Evolutionary conservation across 2,329 filamentous ascomycete genomes (phyloP), one percentile per base, ranked within the genome.

Genomic region (Cordyceps farinosa): DNA sequence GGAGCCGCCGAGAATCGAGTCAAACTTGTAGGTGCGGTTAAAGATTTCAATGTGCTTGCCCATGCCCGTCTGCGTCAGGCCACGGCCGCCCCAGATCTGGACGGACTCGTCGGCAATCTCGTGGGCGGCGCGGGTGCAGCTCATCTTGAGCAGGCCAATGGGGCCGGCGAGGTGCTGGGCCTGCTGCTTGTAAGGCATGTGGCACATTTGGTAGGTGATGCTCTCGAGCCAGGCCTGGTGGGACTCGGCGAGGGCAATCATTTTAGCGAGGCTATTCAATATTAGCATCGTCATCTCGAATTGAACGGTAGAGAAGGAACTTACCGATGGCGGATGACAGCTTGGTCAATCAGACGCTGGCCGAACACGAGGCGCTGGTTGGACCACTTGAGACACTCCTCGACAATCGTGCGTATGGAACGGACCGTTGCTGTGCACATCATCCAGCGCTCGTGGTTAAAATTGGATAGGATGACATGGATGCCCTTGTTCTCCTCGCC

Each of bases 401-500:
- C 91, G 13, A 91, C 87, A 15, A 94, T 84, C 1, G 83, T 83
- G 66, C 90, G 84, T 61, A 82, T 86, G 75, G 84, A 81, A 57
- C 90, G 87, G 65, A 88, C 82, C 3, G 87, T 85, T 57, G 78
- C 86, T 68, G 85, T 87, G 63, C 81, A 80, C 89, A 93, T 91
- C 77, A 84, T 88, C 83, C 89, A 92, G 38, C 90, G 84, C 78
- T 92, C 90, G 77, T 95, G 90, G 81, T 95, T 95, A 79, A 96
- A 96, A 78, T 96, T 96, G 77, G 84, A 87, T 72, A 95, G 79
- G 71, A 96, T 91, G 36, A 95, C 90, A 66, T 88, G 84, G 71
- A 96, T 93, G 7, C 92, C 92, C 78, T 94, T 90, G 80, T 95
- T 86, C 77, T 96, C 91, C 72, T 90, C 80, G 65, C 92, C 92